These are phyloP conservation scores for Debaryomyces subglobosus DNA, from an alignment of 1,139 yeast genomes.

Conservation along the genomic window DNA sequence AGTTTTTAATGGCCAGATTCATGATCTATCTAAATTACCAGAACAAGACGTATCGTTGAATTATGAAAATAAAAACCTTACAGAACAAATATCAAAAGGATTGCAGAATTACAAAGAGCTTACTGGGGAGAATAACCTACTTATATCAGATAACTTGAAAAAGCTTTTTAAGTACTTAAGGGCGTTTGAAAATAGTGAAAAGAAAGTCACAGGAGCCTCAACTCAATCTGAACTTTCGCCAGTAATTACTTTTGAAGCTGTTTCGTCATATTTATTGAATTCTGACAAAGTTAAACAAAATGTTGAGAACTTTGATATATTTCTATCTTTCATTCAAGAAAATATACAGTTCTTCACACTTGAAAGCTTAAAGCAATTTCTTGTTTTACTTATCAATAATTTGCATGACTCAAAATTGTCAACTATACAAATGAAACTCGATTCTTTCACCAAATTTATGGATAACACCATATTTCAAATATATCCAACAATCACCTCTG, in stretches of 20 bases:
- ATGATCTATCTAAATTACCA: slow-evolving; percentile 20
- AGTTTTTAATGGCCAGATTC: slow-evolving; percentile 27
- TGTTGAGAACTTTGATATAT: slow-evolving; percentile 14
- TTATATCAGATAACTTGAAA: not conserved
- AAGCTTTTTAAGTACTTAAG: slow-evolving; percentile 12
- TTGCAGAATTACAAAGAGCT: not conserved
- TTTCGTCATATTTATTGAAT: slow-evolving; percentile 23
- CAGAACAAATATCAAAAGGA: slow-evolving; percentile 8
- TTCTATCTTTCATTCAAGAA: slow-evolving; percentile 22
- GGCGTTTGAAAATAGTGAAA: slow-evolving; percentile 23
- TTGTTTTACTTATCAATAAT: slow-evolving; percentile 16
- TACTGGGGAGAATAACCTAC: not conserved
- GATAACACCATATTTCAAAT: slow-evolving; percentile 10
- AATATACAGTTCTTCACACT: slow-evolving; percentile 20
- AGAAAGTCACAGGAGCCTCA: slow-evolving; percentile 18
- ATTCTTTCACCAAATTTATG: slow-evolving; percentile 15
- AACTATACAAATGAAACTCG: slow-evolving; percentile 13
- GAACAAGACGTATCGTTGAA: slow-evolving; percentile 7
- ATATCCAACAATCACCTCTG: slow-evolving; percentile 17
- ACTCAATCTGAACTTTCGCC: slow-evolving; percentile 15
- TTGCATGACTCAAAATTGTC: slow-evolving; percentile 16
- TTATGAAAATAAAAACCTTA: slow-evolving; percentile 12
- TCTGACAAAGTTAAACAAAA: slow-evolving; percentile 13
- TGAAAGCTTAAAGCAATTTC: slow-evolving; percentile 23
- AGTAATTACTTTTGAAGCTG: slow-evolving; percentile 25